These are phyloP conservation scores for Glycine tomentella DNA, from an alignment of 306 rosid species.

Conservation along the genomic window DNA sequence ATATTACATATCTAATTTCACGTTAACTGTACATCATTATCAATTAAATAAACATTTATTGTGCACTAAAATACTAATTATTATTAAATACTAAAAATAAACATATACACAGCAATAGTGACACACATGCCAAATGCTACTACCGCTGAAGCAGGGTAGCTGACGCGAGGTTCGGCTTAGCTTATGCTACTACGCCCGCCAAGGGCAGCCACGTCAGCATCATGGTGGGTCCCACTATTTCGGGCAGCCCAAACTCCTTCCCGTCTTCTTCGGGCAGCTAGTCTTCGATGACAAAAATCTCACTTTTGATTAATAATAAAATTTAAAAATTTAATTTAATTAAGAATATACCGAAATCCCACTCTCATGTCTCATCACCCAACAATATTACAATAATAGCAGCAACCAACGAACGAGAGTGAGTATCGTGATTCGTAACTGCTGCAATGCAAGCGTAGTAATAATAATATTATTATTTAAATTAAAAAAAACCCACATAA, in stretches of 20 bases:
- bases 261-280: conserved; percentile 60
- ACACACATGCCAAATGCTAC: too few relatives aligned
- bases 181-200: conserved; percentile 34
- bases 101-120: too few relatives aligned
- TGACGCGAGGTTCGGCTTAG: conserved; percentile 36
- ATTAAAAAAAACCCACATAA: background rate
- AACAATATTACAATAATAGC: background rate
- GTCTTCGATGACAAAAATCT: conserved; percentile 39
- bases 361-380: background rate
- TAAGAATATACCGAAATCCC: background rate
- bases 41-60: too few relatives aligned
- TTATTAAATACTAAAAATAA: too few relatives aligned
- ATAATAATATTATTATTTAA: background rate
- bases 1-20: too few relatives aligned
- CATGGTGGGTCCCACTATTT: conserved; percentile 42
- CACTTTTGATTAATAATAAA: background rate
- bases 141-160: too few relatives aligned
- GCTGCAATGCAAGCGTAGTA: background rate
- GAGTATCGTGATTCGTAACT: background rate
- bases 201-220: conserved; percentile 59
- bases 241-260: conserved; percentile 49
- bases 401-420: conserved; percentile 13
- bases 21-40: too few relatives aligned
- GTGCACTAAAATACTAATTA: too few relatives aligned
- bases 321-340: background rate